Percentiles rank a stretch among this genome's conserved stretches.
Evolutionary conservation across 2,329 filamentous ascomycete genomes (phyloP).

Genomic region (Sporothrix sp.): DNA sequence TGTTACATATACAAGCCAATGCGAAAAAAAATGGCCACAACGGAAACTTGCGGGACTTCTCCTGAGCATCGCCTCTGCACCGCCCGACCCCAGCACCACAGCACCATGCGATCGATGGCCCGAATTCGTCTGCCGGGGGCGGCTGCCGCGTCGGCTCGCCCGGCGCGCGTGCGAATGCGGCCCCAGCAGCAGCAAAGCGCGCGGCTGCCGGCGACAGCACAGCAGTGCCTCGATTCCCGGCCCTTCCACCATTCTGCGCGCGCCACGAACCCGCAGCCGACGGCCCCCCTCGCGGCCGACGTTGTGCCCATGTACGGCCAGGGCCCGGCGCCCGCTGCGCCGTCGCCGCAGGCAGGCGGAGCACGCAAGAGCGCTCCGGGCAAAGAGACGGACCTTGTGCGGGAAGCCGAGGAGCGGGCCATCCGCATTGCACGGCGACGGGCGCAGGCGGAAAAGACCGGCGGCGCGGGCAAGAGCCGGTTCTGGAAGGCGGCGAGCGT

Average conservation of each 20-base stretch:
- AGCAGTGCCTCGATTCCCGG: not conserved
- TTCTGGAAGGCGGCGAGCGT: conserved; percentile 86
- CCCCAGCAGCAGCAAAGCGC: not conserved
- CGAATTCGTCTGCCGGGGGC: conserved; percentile 7
- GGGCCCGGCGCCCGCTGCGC: conserved; percentile 50
- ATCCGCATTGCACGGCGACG: conserved; percentile 39
- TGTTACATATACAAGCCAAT: not conserved
- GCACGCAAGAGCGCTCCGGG: not conserved
- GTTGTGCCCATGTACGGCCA: conserved; percentile 45
- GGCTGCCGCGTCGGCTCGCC: not conserved
- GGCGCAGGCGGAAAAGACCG: conserved; percentile 43
- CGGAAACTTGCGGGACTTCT: not conserved
- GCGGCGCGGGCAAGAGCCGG: conserved; percentile 32
- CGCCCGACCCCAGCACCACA: not conserved
- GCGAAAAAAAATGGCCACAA: conserved; percentile 11
- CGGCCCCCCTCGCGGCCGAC: conserved; percentile 26
- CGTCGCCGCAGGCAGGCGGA: conserved; percentile 24
- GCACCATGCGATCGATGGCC: conserved; percentile 1
- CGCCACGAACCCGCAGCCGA: not conserved
- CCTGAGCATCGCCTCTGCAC: not conserved
- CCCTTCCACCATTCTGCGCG: not conserved
- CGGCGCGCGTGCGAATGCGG: not conserved
- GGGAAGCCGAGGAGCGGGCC: conserved; percentile 25
- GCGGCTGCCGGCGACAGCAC: not conserved
- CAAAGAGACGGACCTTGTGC: conserved; percentile 24